Evolutionary conservation across 345 rosid genomes (phyloP).

Genomic region (Lepidium africanum): DNA sequence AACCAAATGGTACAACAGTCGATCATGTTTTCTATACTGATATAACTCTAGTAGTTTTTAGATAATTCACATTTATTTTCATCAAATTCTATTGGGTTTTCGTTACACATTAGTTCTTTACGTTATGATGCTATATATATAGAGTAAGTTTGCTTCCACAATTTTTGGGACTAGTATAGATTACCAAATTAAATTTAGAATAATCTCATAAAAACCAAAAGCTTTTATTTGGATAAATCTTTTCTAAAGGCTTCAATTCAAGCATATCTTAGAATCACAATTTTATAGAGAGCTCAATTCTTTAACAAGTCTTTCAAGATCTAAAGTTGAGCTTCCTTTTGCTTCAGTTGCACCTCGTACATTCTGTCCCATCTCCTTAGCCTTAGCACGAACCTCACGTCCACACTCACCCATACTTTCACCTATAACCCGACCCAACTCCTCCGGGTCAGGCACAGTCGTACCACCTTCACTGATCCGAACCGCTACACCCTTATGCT

Average conservation of each 20-base stretch:
- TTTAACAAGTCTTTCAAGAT: slow-evolving; percentile 31
- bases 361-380: slow-evolving; percentile 21
- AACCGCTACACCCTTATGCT: slow-evolving; percentile 41
- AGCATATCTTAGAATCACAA: background rate
- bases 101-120: no score
- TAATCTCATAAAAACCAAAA: no score
- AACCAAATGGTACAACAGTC: no score
- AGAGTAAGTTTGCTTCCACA: no score
- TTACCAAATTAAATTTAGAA: no score
- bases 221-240: background rate
- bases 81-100: no score
- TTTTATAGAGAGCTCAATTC: slow-evolving; percentile 22
- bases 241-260: background rate
- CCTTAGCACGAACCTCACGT: slow-evolving; percentile 14
- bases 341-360: slow-evolving; percentile 33
- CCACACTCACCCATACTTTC: slow-evolving; percentile 19
- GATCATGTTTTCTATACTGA: no score
- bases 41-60: no score
- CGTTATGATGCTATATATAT: no score
- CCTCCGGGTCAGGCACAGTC: slow-evolving; percentile 44
- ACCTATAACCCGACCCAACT: slow-evolving; percentile 25
- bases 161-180: no score
- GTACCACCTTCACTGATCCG: slow-evolving; percentile 41
- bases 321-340: slow-evolving; percentile 38
- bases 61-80: no score